Evolutionary conservation across 257 asterid species (phyloP).

Genomic region (Nicotiana obtusifolia): DNA sequence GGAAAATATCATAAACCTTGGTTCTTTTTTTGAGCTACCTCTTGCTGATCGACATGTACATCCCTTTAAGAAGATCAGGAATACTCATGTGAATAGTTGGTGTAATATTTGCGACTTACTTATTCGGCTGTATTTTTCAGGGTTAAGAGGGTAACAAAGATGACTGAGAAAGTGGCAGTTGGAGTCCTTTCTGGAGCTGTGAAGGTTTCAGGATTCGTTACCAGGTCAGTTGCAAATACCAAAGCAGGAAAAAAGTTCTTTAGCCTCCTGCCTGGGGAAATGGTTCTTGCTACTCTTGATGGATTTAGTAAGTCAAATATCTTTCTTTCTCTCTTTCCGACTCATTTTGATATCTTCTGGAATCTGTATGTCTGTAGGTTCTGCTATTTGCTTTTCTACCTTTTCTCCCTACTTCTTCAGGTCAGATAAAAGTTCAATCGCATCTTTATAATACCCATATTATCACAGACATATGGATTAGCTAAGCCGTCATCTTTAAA

Average conservation of each 20-base stretch:
- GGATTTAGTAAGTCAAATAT: slow-evolving; percentile 75
- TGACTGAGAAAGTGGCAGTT: slow-evolving; percentile 81
- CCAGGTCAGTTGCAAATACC: slow-evolving; percentile 73
- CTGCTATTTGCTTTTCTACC: neutral
- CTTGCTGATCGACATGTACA: neutral
- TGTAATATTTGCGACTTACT: neutral
- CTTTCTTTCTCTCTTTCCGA: neutral
- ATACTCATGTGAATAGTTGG: neutral
- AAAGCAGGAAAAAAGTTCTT: slow-evolving; percentile 85
- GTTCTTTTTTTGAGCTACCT: neutral
- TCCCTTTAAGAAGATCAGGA: neutral
- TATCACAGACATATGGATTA: neutral
- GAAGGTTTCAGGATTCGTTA: slow-evolving; percentile 75
- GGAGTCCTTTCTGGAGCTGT: slow-evolving; percentile 93
- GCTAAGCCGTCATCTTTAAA: neutral
- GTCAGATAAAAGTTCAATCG: neutral
- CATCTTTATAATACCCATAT: neutral
- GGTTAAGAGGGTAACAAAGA: slow-evolving; percentile 77
- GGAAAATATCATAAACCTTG: neutral
- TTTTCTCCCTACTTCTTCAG: neutral
- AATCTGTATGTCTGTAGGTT: neutral
- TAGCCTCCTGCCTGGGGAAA: slow-evolving; percentile 78
- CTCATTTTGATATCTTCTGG: neutral
- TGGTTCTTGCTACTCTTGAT: slow-evolving; percentile 85
- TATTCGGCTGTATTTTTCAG: slow-evolving; percentile 32